Evolutionary conservation across 306 rosid species (phyloP).

Genomic region (Fagus crenata): DNA sequence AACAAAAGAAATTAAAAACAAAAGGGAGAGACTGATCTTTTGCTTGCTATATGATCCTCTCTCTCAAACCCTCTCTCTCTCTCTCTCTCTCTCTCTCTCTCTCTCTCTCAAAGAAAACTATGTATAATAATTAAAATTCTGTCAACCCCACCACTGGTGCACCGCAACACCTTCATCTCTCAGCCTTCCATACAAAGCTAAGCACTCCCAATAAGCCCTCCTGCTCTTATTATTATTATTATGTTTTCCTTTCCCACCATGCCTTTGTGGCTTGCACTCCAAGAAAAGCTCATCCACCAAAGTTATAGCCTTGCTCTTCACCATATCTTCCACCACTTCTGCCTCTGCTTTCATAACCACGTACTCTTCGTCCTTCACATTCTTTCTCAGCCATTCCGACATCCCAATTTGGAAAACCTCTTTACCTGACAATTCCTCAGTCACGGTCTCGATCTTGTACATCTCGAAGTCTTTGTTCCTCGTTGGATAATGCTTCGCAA

Average conservation of each 20-base stretch:
- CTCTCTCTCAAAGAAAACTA: not conserved
- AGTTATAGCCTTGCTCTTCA: conserved; percentile 43
- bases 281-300: conserved; percentile 85
- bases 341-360: conserved; percentile 91
- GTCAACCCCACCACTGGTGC: conserved; percentile 91
- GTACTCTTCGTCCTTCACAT: conserved; percentile 69
- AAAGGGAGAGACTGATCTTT: not conserved
- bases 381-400: conserved; percentile 65
- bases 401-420: conserved; percentile 44
- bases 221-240: conserved; percentile 18
- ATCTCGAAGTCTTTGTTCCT: conserved; percentile 70
- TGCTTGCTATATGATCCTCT: not conserved
- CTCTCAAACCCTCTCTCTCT: conserved; percentile 21
- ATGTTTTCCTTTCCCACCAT: conserved; percentile 3
- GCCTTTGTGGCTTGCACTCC: conserved; percentile 65
- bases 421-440: conserved; percentile 27
- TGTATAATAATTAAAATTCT: not conserved
- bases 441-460: conserved; percentile 53
- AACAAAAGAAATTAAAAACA: not conserved
- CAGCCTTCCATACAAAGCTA: conserved; percentile 74
- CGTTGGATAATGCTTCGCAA: conserved; percentile 54
- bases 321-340: conserved; percentile 76
- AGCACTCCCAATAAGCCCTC: conserved; percentile 83
- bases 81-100: conserved; percentile 2
- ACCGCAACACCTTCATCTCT: conserved; percentile 90